Conservation (phyloP, 2,329 filamentous ascomycete species). For the Sclerotinia borealis region DNA sequence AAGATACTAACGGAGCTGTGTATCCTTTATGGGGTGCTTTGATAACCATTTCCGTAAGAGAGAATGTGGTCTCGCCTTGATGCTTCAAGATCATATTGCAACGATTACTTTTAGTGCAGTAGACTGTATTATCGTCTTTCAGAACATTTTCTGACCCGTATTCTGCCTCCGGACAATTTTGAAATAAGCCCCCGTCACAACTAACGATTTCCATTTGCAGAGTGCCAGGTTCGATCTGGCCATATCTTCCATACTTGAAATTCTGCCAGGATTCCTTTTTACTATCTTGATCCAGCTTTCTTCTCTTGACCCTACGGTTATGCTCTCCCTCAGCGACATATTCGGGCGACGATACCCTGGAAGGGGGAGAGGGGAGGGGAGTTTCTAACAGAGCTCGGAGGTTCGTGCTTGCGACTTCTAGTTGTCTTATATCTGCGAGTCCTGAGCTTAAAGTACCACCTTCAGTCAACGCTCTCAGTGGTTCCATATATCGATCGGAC, state of each 20-base stretch:
- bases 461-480: conserved; percentile 20
- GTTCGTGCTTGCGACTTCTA: conserved; percentile 27
- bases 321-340: conserved; percentile 37
- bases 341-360: conserved; percentile 20
- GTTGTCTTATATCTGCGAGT: conserved; percentile 23
- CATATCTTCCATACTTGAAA: conserved; percentile 79
- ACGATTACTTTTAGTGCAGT: conserved; percentile 80
- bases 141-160: conserved; percentile 78
- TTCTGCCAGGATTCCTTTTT: conserved; percentile 42
- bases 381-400: conserved; percentile 24
- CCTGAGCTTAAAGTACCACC: conserved; percentile 12
- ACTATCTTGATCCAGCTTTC: conserved; percentile 63
- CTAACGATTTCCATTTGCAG: conserved; percentile 82
- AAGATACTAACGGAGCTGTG: conserved; percentile 69
- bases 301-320: conserved; percentile 55
- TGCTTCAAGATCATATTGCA: conserved; percentile 86
- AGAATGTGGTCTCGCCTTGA: conserved; percentile 73
- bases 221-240: conserved; percentile 76
- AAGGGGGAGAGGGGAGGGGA: conserved; percentile 23
- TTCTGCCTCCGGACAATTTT: conserved; percentile 39
- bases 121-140: conserved; percentile 74
- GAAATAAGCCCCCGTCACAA: conserved; percentile 75
- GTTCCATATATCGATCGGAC: conserved; percentile 30
- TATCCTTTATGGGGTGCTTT: conserved; percentile 76
- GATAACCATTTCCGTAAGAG: conserved; percentile 78